phyloP scores from a whole-genome alignment of 208 protist genomes.

The Trypanosoma cruzi region DNA sequence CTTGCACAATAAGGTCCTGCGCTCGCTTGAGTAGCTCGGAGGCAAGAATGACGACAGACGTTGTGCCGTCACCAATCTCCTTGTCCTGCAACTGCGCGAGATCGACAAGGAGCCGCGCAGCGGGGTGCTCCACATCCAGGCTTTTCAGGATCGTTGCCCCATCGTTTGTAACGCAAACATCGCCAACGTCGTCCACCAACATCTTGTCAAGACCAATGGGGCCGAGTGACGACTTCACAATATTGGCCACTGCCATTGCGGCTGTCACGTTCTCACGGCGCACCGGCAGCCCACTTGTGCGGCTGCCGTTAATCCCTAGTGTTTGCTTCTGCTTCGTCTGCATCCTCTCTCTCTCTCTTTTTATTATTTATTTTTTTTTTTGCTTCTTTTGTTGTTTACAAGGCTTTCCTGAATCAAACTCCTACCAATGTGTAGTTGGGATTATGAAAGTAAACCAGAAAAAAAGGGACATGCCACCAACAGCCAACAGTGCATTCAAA shows the following conservation, averaged over 20 bases:
- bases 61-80: slow-evolving; percentile 99
- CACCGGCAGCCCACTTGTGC: slow-evolving; percentile 95
- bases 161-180: slow-evolving; percentile 99
- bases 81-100: slow-evolving; percentile 99
- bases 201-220: slow-evolving; percentile 99
- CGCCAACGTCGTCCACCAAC: slow-evolving; percentile 99
- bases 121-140: slow-evolving; percentile 95
- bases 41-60: slow-evolving; percentile 99
- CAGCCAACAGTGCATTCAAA: background rate
- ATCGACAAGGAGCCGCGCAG: slow-evolving; percentile 98
- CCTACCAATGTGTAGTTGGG: too few relatives aligned
- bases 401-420: too few relatives aligned
- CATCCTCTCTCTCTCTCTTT: slow-evolving; percentile 59
- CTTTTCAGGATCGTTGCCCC: slow-evolving; percentile 97
- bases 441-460: background rate
- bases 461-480: too few relatives aligned
- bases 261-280: slow-evolving; percentile 98
- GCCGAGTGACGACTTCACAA: slow-evolving; percentile 99
- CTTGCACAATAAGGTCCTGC: slow-evolving; percentile 96
- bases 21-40: slow-evolving; percentile 98
- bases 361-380: background rate
- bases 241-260: slow-evolving; percentile 97
- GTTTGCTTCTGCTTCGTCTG: slow-evolving; percentile 88
- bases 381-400: background rate
- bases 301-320: slow-evolving; percentile 95